These are phyloP conservation scores for Xanthoconium purpureum DNA, from an alignment of 768 basidiomycete species.

Conservation along the genomic window DNA sequence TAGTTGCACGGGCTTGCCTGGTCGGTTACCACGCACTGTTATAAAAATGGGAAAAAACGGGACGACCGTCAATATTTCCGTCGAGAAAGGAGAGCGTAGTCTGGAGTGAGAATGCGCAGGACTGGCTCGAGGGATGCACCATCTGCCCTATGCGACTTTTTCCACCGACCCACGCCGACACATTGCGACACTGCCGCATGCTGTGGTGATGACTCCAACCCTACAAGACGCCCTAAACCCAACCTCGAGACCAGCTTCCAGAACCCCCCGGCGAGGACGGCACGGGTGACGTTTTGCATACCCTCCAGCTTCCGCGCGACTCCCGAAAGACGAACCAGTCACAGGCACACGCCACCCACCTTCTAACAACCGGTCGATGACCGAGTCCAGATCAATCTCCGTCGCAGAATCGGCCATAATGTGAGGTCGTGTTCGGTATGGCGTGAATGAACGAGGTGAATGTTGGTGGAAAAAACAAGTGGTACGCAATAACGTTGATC, in stretches of 20 bases:
- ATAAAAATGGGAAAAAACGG: constrained; percentile 17
- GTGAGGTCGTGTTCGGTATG: constrained; percentile 16
- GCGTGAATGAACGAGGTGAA: constrained; percentile 14
- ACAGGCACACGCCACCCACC: constrained; percentile 57
- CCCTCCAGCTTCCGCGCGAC: constrained; percentile 1
- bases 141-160: constrained; percentile 5
- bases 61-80: constrained; percentile 15
- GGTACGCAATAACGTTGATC: constrained; percentile 18
- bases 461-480: constrained; percentile 28
- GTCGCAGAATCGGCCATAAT: constrained; percentile 75
- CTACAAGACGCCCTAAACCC: constrained; percentile 11
- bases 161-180: constrained; percentile 1
- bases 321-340: constrained; percentile 19
- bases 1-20: constrained; percentile 96
- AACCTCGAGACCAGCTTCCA: neutral
- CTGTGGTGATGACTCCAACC: neutral
- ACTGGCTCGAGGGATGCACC: neutral
- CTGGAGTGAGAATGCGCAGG: neutral
- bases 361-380: constrained; percentile 97
- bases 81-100: neutral
- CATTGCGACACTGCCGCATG: constrained; percentile 19
- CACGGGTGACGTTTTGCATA: neutral
- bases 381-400: constrained; percentile 98
- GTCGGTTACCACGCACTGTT: constrained; percentile 94
- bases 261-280: constrained; percentile 1